Conservation (phyloP, 306 rosid species). For the Senna siamea region DNA sequence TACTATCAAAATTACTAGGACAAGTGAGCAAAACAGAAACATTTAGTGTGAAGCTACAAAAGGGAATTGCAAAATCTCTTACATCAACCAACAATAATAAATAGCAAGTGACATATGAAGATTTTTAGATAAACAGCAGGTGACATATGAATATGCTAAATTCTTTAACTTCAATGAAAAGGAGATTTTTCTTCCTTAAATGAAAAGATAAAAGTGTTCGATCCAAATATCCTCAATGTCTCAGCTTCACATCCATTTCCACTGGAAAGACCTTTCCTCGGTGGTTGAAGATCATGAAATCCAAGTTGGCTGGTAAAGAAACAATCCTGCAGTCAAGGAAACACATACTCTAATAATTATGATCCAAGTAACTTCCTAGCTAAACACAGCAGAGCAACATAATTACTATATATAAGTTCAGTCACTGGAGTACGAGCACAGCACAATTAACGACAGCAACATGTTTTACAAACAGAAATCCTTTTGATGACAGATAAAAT, state of each 20-base stretch:
- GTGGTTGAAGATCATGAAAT: constrained; percentile 89
- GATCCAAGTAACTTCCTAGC: too few species aligned
- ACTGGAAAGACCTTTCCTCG: constrained; percentile 67
- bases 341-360: constrained; percentile 27
- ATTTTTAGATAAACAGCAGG: too few species aligned
- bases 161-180: constrained; percentile 18
- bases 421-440: constrained; percentile 6
- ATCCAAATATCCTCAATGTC: constrained; percentile 43
- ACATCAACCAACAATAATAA: constrained; percentile 36
- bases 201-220: constrained; percentile 15
- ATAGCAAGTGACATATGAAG: too few species aligned
- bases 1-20: constrained; percentile 35
- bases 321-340: constrained; percentile 66
- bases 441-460: neutral
- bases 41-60: constrained; percentile 6
- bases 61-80: constrained; percentile 14
- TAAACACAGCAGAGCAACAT: too few species aligned
- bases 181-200: too few species aligned
- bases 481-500: neutral
- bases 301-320: constrained; percentile 74
- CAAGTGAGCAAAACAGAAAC: constrained; percentile 17
- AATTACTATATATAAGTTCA: neutral
- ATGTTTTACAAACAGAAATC: constrained; percentile 6
- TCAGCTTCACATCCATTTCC: constrained; percentile 71
- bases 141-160: neutral